Evolutionary conservation across 371 early-diverging fungal genomes (phyloP).

Genomic region (Rhizopus stolonifer): DNA sequence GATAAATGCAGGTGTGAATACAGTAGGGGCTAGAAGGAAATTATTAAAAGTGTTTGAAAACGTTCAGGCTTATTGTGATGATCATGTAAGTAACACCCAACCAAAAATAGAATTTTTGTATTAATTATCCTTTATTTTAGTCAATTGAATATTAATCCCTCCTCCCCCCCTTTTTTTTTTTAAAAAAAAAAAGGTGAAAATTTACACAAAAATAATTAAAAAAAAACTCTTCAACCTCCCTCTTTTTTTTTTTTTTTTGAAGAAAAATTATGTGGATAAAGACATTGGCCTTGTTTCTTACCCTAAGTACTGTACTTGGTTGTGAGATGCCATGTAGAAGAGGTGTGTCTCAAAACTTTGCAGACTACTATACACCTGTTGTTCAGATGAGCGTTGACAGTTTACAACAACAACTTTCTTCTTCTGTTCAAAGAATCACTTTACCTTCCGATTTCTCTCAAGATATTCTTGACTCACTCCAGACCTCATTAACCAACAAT

Average conservation of each 20-base stretch:
- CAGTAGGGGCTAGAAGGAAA: constrained; percentile 93
- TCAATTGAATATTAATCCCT: constrained; percentile 10
- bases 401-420: constrained; percentile 30
- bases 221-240: background rate
- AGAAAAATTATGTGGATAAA: constrained; percentile 7
- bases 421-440: constrained; percentile 25
- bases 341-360: constrained; percentile 54
- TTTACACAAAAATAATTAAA: no score
- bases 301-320: constrained; percentile 27
- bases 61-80: constrained; percentile 57
- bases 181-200: constrained; percentile 1
- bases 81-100: constrained; percentile 32
- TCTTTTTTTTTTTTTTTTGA: constrained; percentile 7
- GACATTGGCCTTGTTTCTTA: constrained; percentile 8
- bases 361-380: constrained; percentile 47
- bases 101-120: no score
- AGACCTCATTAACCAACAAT: constrained; percentile 14
- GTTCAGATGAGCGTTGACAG: constrained; percentile 28
- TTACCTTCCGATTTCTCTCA: constrained; percentile 28
- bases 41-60: constrained; percentile 94
- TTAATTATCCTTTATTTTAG: constrained; percentile 4
- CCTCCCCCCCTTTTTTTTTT: background rate
- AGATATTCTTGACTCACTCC: constrained; percentile 34
- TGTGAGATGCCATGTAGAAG: constrained; percentile 60
- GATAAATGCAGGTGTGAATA: constrained; percentile 83